These are phyloP conservation scores for Populus simonii DNA, from an alignment of 345 rosid genomes.

Conservation along the genomic window DNA sequence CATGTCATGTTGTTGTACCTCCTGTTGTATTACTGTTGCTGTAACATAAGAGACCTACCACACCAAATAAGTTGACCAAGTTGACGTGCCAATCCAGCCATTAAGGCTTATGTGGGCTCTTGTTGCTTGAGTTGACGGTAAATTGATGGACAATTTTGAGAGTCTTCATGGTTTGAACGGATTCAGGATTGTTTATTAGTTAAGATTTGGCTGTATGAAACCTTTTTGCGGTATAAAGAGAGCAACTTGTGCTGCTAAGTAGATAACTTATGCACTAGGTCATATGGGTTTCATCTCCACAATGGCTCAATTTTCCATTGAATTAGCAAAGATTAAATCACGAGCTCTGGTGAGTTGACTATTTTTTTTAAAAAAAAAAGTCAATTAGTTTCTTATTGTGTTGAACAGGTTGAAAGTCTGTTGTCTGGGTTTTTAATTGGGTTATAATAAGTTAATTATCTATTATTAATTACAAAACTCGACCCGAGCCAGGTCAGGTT, in stretches of 20 bases:
- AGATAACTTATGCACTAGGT: not conserved
- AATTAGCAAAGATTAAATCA: too few relatives aligned
- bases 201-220: not conserved
- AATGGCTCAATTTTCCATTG: too few relatives aligned
- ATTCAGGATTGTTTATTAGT: not conserved
- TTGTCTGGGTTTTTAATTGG: too few relatives aligned
- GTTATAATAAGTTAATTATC: too few relatives aligned
- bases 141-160: conserved; percentile 1
- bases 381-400: too few relatives aligned
- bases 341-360: too few relatives aligned
- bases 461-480: too few relatives aligned
- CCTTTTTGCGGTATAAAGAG: not conserved
- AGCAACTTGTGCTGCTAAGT: not conserved
- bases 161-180: not conserved
- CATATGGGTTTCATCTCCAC: not conserved
- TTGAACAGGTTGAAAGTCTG: too few relatives aligned
- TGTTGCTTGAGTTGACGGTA: not conserved
- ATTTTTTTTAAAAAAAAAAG: too few relatives aligned
- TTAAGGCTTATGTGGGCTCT: not conserved
- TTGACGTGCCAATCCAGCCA: not conserved
- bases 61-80: not conserved
- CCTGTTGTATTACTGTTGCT: conserved; percentile 10
- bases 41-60: not conserved
- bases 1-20: not conserved
- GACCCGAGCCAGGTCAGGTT: too few relatives aligned